phyloP scores from a whole-genome alignment of 2,329 filamentous ascomycete genomes.

The Dactylellina cionopaga region DNA sequence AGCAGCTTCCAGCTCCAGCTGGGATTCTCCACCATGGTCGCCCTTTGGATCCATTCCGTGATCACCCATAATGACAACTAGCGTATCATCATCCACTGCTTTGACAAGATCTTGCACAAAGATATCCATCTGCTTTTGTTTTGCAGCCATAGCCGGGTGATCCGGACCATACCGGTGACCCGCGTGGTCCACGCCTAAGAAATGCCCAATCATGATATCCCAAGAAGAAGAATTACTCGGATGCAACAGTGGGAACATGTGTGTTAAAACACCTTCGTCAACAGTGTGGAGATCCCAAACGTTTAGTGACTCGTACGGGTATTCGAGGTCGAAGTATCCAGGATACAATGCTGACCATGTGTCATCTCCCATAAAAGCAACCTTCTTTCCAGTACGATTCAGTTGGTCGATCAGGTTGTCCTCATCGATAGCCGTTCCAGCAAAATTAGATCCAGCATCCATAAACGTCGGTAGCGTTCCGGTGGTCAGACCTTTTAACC shows the following conservation, averaged over 20 bases:
- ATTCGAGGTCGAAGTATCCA: slow-evolving; percentile 89
- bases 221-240: slow-evolving; percentile 74
- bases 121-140: slow-evolving; percentile 88
- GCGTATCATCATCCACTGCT: slow-evolving; percentile 81
- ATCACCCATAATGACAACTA: slow-evolving; percentile 97
- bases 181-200: slow-evolving; percentile 94
- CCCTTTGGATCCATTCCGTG: slow-evolving; percentile 98
- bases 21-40: slow-evolving; percentile 97
- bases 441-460: slow-evolving; percentile 93
- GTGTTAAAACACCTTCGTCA: slow-evolving; percentile 91
- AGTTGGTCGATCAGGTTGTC: slow-evolving; percentile 78
- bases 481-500: slow-evolving; percentile 92
- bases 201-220: slow-evolving; percentile 96
- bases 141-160: slow-evolving; percentile 88
- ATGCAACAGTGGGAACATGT: slow-evolving; percentile 84
- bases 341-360: slow-evolving; percentile 96
- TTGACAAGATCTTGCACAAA: slow-evolving; percentile 78
- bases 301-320: slow-evolving; percentile 95
- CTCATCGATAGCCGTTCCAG: slow-evolving; percentile 93
- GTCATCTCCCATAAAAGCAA: slow-evolving; percentile 96
- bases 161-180: slow-evolving; percentile 95
- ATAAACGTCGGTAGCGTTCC: slow-evolving; percentile 95
- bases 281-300: slow-evolving; percentile 98
- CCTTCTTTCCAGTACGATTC: slow-evolving; percentile 73
- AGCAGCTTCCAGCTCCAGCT: slow-evolving; percentile 92